Evolutionary conservation across 176 grass and related monocot species (phyloP).

Genomic region (Rhipidocladum racemiflorum): DNA sequence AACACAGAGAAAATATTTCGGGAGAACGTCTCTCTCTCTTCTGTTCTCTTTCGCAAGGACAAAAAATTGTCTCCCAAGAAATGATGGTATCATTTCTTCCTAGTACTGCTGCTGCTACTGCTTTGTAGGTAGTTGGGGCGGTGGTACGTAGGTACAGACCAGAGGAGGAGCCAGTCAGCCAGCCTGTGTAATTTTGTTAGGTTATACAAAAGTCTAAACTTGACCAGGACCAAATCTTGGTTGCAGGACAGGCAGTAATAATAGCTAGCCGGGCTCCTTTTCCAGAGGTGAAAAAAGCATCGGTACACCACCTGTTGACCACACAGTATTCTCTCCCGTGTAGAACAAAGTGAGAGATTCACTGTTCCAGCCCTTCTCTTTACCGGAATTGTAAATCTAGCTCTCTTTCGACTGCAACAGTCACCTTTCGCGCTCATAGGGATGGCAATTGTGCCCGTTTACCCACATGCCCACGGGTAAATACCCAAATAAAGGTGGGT

Average conservation of each 20-base stretch:
- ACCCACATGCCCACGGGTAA: too few species aligned
- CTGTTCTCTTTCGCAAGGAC: conserved; percentile 9
- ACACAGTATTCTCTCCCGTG: not conserved
- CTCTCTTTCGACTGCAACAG: too few species aligned
- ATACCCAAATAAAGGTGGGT: too few species aligned
- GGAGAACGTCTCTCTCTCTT: not conserved
- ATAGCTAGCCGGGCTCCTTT: conserved; percentile 10
- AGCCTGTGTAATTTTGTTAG: not conserved
- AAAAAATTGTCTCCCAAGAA: not conserved
- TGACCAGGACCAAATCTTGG: conserved; percentile 26
- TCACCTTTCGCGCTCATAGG: too few species aligned
- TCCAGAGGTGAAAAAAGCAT: not conserved
- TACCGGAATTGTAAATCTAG: too few species aligned
- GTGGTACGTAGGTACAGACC: not conserved
- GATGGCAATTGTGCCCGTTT: too few species aligned
- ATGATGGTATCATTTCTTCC: conserved; percentile 10
- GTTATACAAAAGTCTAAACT: not conserved
- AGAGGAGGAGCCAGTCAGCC: not conserved
- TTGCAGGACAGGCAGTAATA: conserved; percentile 5
- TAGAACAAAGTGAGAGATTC: not conserved
- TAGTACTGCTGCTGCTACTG: not conserved
- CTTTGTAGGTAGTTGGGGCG: not conserved
- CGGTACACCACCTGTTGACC: conserved; percentile 2
- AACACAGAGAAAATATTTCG: not conserved
- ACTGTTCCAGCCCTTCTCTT: too few species aligned